Percentiles rank a stretch among this genome's conserved stretches.
Evolutionary conservation across 2,329 filamentous ascomycete genomes (phyloP).

Genomic region (Bipolaris sorokiniana): DNA sequence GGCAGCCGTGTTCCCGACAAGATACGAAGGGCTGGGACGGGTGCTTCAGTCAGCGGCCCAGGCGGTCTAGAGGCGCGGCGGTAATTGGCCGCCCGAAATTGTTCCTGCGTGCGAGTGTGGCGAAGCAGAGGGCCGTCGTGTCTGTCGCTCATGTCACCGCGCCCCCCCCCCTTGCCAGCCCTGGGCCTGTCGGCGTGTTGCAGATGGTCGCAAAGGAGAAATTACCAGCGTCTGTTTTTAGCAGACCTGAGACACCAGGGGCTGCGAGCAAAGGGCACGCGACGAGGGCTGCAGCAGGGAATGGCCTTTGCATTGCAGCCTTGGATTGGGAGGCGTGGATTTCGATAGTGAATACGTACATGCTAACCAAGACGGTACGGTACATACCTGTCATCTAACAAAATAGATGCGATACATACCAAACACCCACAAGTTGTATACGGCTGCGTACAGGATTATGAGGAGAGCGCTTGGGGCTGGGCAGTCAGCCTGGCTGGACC

Average conservation of each 20-base stretch:
- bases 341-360: background rate
- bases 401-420: too few relatives aligned
- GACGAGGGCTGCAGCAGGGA: background rate
- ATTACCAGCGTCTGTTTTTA: slow-evolving; percentile 18
- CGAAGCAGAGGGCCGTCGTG: slow-evolving; percentile 19
- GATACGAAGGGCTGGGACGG: slow-evolving; percentile 14
- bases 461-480: background rate
- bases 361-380: background rate
- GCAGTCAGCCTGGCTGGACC: slow-evolving; percentile 21
- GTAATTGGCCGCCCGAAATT: slow-evolving; percentile 23
- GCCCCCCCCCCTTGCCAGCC: slow-evolving; percentile 7
- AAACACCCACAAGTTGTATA: too few relatives aligned
- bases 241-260: slow-evolving; percentile 2
- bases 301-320: background rate
- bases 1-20: background rate
- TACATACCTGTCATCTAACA: background rate
- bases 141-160: background rate
- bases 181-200: slow-evolving; percentile 22
- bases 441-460: background rate
- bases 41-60: slow-evolving; percentile 14
- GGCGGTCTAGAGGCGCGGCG: slow-evolving; percentile 5
- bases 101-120: slow-evolving; percentile 33
- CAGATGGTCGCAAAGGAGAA: slow-evolving; percentile 8
- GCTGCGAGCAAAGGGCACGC: background rate
- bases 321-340: background rate